Evolutionary conservation across 208 protist genomes (phyloP).

Genomic region (Wallacemonas collosoma): DNA sequence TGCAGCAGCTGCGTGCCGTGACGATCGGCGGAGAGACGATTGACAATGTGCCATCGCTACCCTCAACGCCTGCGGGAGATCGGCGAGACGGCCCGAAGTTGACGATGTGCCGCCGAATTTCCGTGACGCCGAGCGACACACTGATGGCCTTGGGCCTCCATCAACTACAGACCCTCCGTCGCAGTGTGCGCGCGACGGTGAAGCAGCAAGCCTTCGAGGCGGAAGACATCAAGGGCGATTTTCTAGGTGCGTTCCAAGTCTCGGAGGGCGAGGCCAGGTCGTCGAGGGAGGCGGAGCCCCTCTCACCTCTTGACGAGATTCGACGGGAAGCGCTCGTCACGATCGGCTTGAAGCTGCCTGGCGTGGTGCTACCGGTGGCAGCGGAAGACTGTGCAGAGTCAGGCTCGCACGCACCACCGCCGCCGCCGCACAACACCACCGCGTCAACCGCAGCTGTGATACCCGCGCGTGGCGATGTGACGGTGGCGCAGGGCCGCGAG

Average conservation of each 20-base stretch:
- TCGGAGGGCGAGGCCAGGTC: conserved; percentile 19
- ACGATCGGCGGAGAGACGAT: conserved; percentile 16
- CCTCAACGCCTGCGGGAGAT: too few species aligned
- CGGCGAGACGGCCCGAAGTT: too few species aligned
- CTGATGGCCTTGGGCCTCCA: conserved; percentile 50
- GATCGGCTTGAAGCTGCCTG: conserved; percentile 45
- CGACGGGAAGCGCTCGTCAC: conserved; percentile 44
- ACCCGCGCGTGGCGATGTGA: conserved; percentile 33
- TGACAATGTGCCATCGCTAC: not conserved
- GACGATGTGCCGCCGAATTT: too few species aligned
- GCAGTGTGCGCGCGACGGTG: conserved; percentile 53
- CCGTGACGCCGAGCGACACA: conserved; percentile 12
- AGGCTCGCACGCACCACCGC: not conserved
- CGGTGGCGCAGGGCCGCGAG: conserved; percentile 50
- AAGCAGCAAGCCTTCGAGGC: conserved; percentile 88
- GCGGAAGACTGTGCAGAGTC: conserved; percentile 9
- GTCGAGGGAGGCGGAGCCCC: conserved; percentile 19
- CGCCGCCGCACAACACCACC: not conserved
- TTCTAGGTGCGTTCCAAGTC: conserved; percentile 35
- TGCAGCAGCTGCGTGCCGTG: conserved; percentile 31
- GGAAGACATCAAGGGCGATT: conserved; percentile 75
- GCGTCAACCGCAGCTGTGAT: not conserved
- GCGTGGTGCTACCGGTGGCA: not conserved
- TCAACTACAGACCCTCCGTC: conserved; percentile 64
- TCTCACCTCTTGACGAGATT: conserved; percentile 48